A percentile compares a stretch with the other conserved stretches of the same genome.
Conservation (phyloP, 2,329 filamentous ascomycete species). For the Cladosporium cucumerinum region DNA sequence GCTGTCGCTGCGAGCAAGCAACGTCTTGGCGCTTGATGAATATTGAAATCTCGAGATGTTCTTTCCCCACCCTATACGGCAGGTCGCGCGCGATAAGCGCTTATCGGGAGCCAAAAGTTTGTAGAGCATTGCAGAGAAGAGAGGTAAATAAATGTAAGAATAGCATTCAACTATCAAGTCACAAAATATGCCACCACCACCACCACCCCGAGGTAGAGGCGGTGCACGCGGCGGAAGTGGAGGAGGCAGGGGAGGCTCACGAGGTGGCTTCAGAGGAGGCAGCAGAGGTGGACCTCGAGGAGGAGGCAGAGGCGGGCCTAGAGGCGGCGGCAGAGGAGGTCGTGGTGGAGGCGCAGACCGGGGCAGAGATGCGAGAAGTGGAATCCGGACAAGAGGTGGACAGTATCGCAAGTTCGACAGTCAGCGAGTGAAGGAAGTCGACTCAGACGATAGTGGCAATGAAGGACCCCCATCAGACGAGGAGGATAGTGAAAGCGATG, state of each 20-base stretch:
- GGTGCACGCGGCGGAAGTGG: background rate
- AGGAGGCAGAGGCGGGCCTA: constrained; percentile 27
- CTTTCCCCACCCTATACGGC: background rate
- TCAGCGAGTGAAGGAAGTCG: constrained; percentile 34
- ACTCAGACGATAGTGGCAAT: constrained; percentile 26
- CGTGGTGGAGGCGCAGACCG: constrained; percentile 18
- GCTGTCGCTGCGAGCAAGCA: constrained; percentile 4
- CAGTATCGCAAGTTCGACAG: constrained; percentile 35
- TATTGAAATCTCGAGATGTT: background rate
- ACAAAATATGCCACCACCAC: constrained; percentile 6
- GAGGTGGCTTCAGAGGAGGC: constrained; percentile 5
- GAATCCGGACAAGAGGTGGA: constrained; percentile 32
- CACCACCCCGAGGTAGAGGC: constrained; percentile 2
- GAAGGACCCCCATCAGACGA: constrained; percentile 19
- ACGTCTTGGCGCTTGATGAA: constrained; percentile 15
- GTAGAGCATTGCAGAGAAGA: background rate
- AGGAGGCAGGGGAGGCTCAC: constrained; percentile 24
- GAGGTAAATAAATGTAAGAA: background rate
- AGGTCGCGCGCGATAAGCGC: constrained; percentile 4
- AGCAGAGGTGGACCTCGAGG: constrained; percentile 20
- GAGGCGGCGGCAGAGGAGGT: constrained; percentile 25
- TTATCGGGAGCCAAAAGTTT: constrained; percentile 2
- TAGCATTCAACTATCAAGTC: background rate
- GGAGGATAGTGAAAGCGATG: constrained; percentile 20
- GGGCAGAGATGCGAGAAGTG: constrained; percentile 31